A percentile compares a stretch with the other conserved stretches of the same genome.
phyloP scores from a whole-genome alignment of 306 rosid species.

The Trichosanthes cucumerina region DNA sequence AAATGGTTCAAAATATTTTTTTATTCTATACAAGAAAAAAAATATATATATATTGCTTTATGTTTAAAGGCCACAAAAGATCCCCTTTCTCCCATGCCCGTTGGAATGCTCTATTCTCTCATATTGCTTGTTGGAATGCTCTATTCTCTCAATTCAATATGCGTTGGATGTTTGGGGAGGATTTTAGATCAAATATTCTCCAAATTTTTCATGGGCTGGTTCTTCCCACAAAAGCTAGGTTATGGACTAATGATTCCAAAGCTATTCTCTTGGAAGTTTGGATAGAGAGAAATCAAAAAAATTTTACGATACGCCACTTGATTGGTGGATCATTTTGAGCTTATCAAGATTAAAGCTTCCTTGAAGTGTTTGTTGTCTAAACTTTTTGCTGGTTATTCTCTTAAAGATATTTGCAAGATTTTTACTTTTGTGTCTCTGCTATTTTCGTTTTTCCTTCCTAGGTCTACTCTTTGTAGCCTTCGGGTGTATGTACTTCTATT shows the following conservation, averaged over 20 bases:
- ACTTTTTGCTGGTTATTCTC: too few relatives aligned
- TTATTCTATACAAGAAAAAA: background rate
- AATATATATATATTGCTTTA: background rate
- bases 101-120: background rate
- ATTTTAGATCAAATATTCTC: background rate
- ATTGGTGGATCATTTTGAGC: too few relatives aligned
- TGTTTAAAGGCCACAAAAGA: background rate
- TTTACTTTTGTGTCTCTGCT: too few relatives aligned
- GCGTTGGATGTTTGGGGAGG: background rate
- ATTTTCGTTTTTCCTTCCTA: too few relatives aligned
- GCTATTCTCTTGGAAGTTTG: background rate
- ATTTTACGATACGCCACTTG: too few relatives aligned
- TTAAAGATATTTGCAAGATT: too few relatives aligned
- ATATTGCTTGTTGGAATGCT: background rate
- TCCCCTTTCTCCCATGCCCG: background rate
- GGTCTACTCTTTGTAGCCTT: too few relatives aligned
- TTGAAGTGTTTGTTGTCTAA: too few relatives aligned
- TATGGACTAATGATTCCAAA: background rate
- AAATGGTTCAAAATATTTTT: background rate
- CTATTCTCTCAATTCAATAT: background rate
- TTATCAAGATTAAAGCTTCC: too few relatives aligned
- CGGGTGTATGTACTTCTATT: too few relatives aligned
- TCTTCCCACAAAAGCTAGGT: background rate
- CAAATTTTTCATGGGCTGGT: background rate
- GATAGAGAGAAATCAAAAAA: too few relatives aligned